A percentile compares a stretch with the other conserved stretches of the same genome.
These are phyloP conservation scores for Saccharomycopsis capsularis DNA, from an alignment of 805 yeast genomes.

Conservation along the genomic window DNA sequence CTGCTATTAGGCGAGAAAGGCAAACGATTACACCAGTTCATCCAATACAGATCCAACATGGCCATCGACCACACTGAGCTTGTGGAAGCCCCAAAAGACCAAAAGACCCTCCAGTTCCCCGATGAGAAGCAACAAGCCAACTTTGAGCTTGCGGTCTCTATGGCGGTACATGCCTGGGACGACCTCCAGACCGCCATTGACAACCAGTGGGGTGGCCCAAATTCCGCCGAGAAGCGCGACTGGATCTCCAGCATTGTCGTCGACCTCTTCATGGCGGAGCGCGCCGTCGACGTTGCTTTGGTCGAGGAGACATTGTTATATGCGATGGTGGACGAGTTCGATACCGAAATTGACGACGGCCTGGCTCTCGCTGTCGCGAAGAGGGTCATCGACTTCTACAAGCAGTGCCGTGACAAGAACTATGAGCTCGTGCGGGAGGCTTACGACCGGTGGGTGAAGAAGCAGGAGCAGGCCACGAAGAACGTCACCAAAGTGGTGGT, in stretches of 20 bases:
- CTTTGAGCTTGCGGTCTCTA: conserved; percentile 88
- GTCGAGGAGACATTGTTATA: conserved; percentile 80
- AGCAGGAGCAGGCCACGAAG: conserved; percentile 32
- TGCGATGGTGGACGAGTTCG: conserved; percentile 95
- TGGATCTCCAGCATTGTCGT: conserved; percentile 84
- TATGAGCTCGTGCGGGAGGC: conserved; percentile 51
- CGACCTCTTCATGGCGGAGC: conserved; percentile 61
- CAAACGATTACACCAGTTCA: too few species aligned
- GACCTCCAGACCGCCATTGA: conserved; percentile 83
- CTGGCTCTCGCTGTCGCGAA: conserved; percentile 72
- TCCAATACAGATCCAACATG: conserved; percentile 7
- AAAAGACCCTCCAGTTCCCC: conserved; percentile 33
- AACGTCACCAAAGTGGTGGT: conserved; percentile 37
- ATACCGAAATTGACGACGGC: conserved; percentile 80
- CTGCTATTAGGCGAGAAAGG: too few species aligned
- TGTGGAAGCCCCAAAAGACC: conserved; percentile 46
- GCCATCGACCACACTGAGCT: conserved; percentile 38
- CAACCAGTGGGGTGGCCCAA: conserved; percentile 93
- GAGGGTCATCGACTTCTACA: conserved; percentile 56
- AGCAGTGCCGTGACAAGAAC: conserved; percentile 48
- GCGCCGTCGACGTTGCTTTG: conserved; percentile 64
- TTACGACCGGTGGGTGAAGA: conserved; percentile 53
- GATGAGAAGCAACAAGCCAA: conserved; percentile 71
- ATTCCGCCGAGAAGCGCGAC: conserved; percentile 84
- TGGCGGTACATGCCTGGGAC: conserved; percentile 90